A percentile compares a stretch with the other conserved stretches of the same genome.
Conservation (phyloP, 108 stramenopile genomes). For the Skeletonema grethae region DNA sequence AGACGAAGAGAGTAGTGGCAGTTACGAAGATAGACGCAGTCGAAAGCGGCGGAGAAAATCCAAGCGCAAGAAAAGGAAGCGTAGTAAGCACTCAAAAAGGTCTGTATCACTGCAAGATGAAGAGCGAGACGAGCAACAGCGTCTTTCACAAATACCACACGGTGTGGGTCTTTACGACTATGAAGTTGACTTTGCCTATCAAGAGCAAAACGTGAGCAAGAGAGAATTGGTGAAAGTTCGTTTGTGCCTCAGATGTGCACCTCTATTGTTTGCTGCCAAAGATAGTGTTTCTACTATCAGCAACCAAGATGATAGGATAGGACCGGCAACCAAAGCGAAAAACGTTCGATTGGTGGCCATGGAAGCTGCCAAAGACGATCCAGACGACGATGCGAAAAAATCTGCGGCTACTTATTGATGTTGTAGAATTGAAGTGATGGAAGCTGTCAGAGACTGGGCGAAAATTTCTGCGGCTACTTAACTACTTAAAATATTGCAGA, state of each 20-base stretch:
- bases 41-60: not conserved
- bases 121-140: constrained; percentile 36
- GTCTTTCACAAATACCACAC: constrained; percentile 28
- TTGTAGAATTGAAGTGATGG: too few species aligned
- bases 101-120: not conserved
- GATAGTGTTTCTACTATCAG: not conserved
- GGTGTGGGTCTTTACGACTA: constrained; percentile 52
- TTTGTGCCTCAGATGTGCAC: constrained; percentile 66
- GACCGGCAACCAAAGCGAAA: not conserved
- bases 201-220: constrained; percentile 54
- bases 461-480: too few species aligned
- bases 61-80: not conserved
- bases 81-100: not conserved
- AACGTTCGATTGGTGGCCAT: not conserved
- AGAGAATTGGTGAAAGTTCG: constrained; percentile 72
- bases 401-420: too few species aligned
- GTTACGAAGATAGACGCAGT: not conserved
- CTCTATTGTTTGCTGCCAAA: constrained; percentile 45
- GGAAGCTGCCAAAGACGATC: too few species aligned
- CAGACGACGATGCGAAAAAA: too few species aligned
- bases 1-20: too few species aligned
- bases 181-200: constrained; percentile 76
- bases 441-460: too few species aligned
- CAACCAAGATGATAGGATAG: not conserved
- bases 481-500: too few species aligned